Conservation (phyloP, 192 early-diverging fungal genomes). For the Backusella australiensis region DNA sequence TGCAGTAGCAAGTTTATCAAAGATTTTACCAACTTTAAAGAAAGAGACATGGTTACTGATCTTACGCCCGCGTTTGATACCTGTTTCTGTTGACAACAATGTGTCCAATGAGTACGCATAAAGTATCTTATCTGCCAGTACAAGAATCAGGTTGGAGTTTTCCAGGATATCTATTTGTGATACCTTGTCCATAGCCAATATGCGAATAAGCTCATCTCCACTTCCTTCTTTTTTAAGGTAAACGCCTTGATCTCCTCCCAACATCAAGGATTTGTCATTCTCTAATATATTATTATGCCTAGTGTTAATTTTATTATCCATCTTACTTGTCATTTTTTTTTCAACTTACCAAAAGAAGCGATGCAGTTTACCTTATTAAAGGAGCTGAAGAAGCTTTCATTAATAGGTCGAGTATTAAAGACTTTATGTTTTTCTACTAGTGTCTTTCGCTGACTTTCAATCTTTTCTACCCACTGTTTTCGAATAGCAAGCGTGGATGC, state of each 20-base stretch:
- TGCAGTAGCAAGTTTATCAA: not conserved
- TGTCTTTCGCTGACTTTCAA: slow-evolving; percentile 59
- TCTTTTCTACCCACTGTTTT: slow-evolving; percentile 81
- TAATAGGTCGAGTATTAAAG: slow-evolving; percentile 58
- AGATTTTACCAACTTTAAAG: slow-evolving; percentile 65
- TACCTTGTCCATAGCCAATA: slow-evolving; percentile 74
- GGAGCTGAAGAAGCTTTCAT: slow-evolving; percentile 47
- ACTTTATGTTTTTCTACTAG: slow-evolving; percentile 42
- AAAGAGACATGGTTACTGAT: slow-evolving; percentile 67
- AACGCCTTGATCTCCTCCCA: slow-evolving; percentile 87
- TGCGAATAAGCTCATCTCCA: slow-evolving; percentile 44
- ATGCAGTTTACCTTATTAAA: slow-evolving; percentile 60
- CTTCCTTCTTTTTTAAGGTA: slow-evolving; percentile 58
- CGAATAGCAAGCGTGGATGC: slow-evolving; percentile 71
- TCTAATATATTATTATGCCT: not conserved
- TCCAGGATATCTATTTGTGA: slow-evolving; percentile 86
- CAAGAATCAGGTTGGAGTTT: slow-evolving; percentile 70
- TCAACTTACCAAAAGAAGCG: slow-evolving; percentile 40
- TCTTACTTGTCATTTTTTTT: too few relatives aligned
- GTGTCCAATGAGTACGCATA: slow-evolving; percentile 56
- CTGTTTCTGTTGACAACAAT: slow-evolving; percentile 43
- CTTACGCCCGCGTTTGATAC: slow-evolving; percentile 45
- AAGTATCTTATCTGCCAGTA: slow-evolving; percentile 75
- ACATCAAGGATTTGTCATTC: slow-evolving; percentile 56
- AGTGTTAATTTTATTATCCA: not conserved